Evolutionary conservation across 441 rosid genomes (phyloP).

Genomic region (Croton setiger): DNA sequence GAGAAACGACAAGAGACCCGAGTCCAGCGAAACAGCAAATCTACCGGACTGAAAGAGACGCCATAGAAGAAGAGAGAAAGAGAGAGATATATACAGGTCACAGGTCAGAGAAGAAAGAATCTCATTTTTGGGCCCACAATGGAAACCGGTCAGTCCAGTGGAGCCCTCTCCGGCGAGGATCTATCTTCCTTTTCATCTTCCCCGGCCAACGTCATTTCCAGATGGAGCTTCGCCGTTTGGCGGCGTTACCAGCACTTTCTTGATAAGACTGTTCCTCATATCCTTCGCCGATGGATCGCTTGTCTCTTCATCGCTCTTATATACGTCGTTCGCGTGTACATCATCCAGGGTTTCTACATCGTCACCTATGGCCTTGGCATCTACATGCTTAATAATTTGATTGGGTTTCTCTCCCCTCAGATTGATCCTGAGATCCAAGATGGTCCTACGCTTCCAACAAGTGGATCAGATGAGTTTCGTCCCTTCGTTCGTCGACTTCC

Average conservation of each 20-base stretch:
- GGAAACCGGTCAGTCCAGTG: conserved; percentile 49
- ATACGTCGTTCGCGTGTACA: conserved; percentile 71
- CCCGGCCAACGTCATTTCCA: conserved; percentile 43
- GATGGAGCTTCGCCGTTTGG: conserved; percentile 41
- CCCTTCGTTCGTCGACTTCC: conserved; percentile 86
- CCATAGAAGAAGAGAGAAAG: not conserved
- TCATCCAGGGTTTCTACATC: conserved; percentile 79
- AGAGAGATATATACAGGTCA: not conserved
- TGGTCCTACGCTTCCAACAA: conserved; percentile 68
- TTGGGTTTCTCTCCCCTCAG: conserved; percentile 83
- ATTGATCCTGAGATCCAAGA: conserved; percentile 66
- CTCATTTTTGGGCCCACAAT: conserved; percentile 32
- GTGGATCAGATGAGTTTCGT: conserved; percentile 82
- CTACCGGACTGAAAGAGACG: not conserved
- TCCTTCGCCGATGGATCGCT: conserved; percentile 67
- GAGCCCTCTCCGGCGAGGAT: conserved; percentile 34
- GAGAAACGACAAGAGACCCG: too few relatives aligned
- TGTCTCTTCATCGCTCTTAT: conserved; percentile 41
- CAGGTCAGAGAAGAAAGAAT: not conserved
- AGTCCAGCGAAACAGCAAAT: not conserved
- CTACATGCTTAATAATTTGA: conserved; percentile 64
- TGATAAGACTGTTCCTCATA: conserved; percentile 71
- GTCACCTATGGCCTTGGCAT: conserved; percentile 77
- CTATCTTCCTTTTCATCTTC: conserved; percentile 34
- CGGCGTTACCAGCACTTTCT: conserved; percentile 72